Evolutionary conservation across 2,329 filamentous ascomycete genomes (phyloP), one percentile per base, ranked within the genome.

Genomic region (Colletotrichum zoysiae): DNA sequence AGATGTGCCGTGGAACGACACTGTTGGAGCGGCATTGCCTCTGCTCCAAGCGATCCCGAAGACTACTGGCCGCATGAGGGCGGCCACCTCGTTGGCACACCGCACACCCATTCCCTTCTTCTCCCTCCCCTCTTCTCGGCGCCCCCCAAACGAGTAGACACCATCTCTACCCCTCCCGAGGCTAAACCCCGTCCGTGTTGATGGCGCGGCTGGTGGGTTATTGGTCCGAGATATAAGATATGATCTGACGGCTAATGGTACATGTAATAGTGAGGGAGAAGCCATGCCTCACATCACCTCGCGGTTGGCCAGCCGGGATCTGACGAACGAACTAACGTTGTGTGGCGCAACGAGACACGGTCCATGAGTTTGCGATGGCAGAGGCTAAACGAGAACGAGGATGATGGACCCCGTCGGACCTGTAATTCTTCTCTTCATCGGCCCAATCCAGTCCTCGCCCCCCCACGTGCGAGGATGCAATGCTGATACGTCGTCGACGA

Each of bases 201-300:
- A n/a, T 1, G 57, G 1, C 26, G 38, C 33, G 26, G 20, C 30
- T n/a, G 53, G 35, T 46, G 26, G 38, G 23, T 59, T 26, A 70
- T 70, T 70, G 67, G 67, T 35, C 44, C 16, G 2, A 59, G 35
- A 65, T 65, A 69, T 20, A 55, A 30, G 12, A 20, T 20, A 65
- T 65, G 51, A 65, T 69, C 35, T 58, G 66, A 69, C 65, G 14
- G 35, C 33, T 35, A 26, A 35, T 57, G 35, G 11, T 26, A 26
- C 26, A 26, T 26, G 26, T 26, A 55, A 44, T 12, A 55, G 44
- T 12, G 7, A 5, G 35, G 35, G n/a, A 35, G 50, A 35, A 30
- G 23, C 38, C 12, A 18, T 35, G 35, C 40, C 44, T 2, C n/a
- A 7, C 8, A 42, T 9, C 48, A 26, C 7, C 20, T n/a, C 35